Evolutionary conservation across 1,139 yeast genomes (phyloP).

Genomic region (Casaregolazyma suthepensis): DNA sequence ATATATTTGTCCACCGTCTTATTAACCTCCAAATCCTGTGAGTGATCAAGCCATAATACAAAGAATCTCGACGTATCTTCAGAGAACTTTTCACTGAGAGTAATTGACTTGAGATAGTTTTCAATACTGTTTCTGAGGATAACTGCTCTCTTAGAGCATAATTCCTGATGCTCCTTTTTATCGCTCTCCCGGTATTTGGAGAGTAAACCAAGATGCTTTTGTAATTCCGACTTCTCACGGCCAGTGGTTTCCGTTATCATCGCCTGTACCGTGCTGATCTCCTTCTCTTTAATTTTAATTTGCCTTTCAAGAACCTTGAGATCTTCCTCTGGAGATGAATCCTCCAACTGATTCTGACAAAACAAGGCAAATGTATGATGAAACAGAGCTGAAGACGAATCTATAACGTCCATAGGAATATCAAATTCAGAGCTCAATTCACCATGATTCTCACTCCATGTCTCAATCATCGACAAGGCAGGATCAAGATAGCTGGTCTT

Average conservation of each 20-base stretch:
- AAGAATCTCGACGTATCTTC: constrained; percentile 72
- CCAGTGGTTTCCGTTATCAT: constrained; percentile 14
- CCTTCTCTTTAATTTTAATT: constrained; percentile 37
- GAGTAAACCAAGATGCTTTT: constrained; percentile 32
- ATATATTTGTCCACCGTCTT: constrained; percentile 21
- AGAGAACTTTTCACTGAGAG: constrained; percentile 41
- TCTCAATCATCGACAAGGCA: constrained; percentile 29
- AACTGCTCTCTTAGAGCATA: constrained; percentile 35
- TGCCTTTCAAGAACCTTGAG: constrained; percentile 40
- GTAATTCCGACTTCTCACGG: constrained; percentile 20
- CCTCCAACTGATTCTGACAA: constrained; percentile 61
- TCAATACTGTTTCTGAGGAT: constrained; percentile 54
- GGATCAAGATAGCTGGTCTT: constrained; percentile 52
- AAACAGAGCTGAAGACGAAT: constrained; percentile 37
- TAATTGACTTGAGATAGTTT: constrained; percentile 53
- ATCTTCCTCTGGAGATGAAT: constrained; percentile 41
- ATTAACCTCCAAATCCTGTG: constrained; percentile 38
- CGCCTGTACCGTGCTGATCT: constrained; percentile 24
- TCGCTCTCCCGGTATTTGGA: constrained; percentile 47
- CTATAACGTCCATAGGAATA: constrained; percentile 8
- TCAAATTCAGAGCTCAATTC: not conserved
- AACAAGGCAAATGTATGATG: constrained; percentile 64
- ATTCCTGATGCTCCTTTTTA: constrained; percentile 38
- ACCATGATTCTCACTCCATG: constrained; percentile 8
- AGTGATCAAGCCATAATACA: constrained; percentile 76